Conservation (phyloP, 805 yeast genomes). For the Saccharomycopsis sp. region DNA sequence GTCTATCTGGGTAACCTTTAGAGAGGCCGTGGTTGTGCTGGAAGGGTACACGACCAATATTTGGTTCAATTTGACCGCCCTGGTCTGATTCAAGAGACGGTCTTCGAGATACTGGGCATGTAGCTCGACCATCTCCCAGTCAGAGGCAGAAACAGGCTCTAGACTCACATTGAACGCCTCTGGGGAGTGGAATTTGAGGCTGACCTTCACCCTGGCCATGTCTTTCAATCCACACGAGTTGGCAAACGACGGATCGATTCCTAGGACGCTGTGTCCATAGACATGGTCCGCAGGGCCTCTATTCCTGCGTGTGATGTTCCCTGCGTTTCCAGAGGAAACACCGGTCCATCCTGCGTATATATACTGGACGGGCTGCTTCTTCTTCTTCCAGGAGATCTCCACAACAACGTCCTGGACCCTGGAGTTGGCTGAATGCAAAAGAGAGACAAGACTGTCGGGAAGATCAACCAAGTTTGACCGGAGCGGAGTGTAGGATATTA, state of each 20-base stretch:
- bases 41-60: constrained; percentile 64
- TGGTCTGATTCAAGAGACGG: constrained; percentile 66
- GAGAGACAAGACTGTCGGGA: constrained; percentile 41
- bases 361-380: constrained; percentile 23
- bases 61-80: constrained; percentile 61
- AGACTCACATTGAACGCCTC: constrained; percentile 57
- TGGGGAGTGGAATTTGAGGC: constrained; percentile 42
- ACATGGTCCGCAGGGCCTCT: constrained; percentile 21
- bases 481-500: constrained; percentile 30
- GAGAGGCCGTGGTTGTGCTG: constrained; percentile 50
- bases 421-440: constrained; percentile 45
- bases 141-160: constrained; percentile 71
- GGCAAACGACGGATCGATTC: constrained; percentile 66
- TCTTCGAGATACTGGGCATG: constrained; percentile 75
- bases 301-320: constrained; percentile 11
- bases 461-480: constrained; percentile 49
- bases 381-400: constrained; percentile 33
- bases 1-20: constrained; percentile 44
- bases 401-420: constrained; percentile 51
- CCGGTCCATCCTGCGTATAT: constrained; percentile 66
- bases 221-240: constrained; percentile 41
- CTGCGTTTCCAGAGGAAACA: constrained; percentile 31
- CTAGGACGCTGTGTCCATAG: constrained; percentile 31
- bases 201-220: constrained; percentile 34
- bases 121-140: constrained; percentile 86